A percentile compares a stretch with the other conserved stretches of the same genome.
phyloP scores from a whole-genome alignment of 2,329 filamentous ascomycete species.

The Penicillium sp. region DNA sequence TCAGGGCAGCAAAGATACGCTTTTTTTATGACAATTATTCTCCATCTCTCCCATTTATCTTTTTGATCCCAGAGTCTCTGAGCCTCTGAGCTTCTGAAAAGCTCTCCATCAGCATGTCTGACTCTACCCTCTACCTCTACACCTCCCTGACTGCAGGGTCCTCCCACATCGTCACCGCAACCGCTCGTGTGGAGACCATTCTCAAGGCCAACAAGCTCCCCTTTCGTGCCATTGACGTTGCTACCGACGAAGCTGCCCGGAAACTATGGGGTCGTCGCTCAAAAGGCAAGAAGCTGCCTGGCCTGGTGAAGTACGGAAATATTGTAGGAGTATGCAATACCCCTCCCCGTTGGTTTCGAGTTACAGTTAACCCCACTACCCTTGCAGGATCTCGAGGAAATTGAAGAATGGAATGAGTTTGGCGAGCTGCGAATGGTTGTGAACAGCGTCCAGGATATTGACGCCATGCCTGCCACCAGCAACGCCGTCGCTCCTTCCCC shows the following conservation, averaged over 20 bases:
- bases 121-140: conserved; percentile 79
- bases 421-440: conserved; percentile 88
- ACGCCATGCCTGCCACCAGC: conserved; percentile 31
- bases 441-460: conserved; percentile 40
- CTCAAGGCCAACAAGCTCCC: conserved; percentile 90
- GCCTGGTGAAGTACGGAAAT: conserved; percentile 77
- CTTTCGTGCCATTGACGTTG: conserved; percentile 87
- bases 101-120: conserved; percentile 31
- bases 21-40: background rate
- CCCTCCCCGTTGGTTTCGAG: background rate
- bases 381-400: conserved; percentile 76
- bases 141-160: conserved; percentile 94
- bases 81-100: background rate
- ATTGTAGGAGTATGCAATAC: conserved; percentile 70
- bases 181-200: conserved; percentile 92
- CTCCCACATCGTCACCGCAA: conserved; percentile 93
- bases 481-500: conserved; percentile 13
- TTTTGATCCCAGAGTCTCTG: background rate
- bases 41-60: background rate
- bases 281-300: conserved; percentile 83
- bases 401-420: conserved; percentile 99
- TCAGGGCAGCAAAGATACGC: background rate
- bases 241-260: conserved; percentile 81
- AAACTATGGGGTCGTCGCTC: conserved; percentile 83
- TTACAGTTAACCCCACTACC: background rate